Evolutionary conservation across 768 basidiomycete genomes (phyloP).

Genomic region (Suillus sp.): DNA sequence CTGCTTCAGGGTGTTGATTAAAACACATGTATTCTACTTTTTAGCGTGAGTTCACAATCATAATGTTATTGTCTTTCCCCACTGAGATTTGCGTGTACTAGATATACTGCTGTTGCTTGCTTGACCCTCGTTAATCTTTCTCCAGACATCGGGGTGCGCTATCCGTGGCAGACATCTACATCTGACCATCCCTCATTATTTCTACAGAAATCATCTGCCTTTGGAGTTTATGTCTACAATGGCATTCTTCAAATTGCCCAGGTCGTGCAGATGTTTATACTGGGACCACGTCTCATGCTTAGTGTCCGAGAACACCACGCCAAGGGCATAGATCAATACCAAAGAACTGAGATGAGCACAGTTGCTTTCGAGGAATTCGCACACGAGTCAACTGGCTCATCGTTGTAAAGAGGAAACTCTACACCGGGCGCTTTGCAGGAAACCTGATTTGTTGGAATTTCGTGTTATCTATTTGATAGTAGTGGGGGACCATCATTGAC

Average conservation of each 20-base stretch:
- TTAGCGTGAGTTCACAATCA: not conserved
- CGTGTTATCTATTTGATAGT: not conserved
- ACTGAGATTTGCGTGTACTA: not conserved
- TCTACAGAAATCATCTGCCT: not conserved
- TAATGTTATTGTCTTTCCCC: not conserved
- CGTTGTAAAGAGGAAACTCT: not conserved
- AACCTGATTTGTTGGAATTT: not conserved
- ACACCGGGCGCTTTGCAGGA: not conserved
- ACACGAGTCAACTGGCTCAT: not conserved
- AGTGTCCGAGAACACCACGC: not conserved
- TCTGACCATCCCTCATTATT: not conserved
- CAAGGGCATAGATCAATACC: not conserved
- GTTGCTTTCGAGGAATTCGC: not conserved
- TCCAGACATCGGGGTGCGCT: not conserved
- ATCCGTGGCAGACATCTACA: not conserved
- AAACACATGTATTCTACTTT: not conserved
- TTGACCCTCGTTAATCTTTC: not conserved
- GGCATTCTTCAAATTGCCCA: not conserved
- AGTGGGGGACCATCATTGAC: not conserved
- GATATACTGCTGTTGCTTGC: not conserved
- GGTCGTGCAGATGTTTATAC: not conserved
- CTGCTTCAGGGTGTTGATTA: not conserved
- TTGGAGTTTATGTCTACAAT: not conserved
- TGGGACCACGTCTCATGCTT: constrained; percentile 1
- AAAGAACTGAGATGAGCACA: not conserved